phyloP scores from a whole-genome alignment of 768 basidiomycete genomes.

The Macrolepiota fuliginosa region DNA sequence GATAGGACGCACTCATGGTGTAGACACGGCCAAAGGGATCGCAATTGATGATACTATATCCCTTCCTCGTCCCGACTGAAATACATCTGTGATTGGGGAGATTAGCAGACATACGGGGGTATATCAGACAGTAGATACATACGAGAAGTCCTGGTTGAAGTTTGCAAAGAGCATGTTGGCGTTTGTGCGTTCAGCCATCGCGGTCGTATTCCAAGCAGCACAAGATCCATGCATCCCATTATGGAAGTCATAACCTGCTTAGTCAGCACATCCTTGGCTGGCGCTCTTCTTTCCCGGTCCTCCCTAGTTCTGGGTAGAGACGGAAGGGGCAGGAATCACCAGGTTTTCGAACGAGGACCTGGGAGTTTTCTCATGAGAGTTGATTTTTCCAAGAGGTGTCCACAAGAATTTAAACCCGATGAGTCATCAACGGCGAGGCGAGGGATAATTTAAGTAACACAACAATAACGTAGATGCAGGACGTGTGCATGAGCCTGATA shows the following conservation, averaged over 20 bases:
- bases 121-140: constrained; percentile 25
- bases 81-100: constrained; percentile 57
- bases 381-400: too few relatives aligned
- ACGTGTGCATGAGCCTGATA: neutral
- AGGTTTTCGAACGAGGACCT: too few relatives aligned
- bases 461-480: too few relatives aligned
- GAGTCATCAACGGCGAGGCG: too few relatives aligned
- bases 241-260: neutral
- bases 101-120: neutral
- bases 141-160: constrained; percentile 99
- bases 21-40: constrained; percentile 97
- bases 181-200: constrained; percentile 40
- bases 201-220: constrained; percentile 2
- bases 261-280: neutral
- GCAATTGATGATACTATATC: constrained; percentile 97
- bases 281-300: too few relatives aligned
- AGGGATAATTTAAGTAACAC: too few relatives aligned
- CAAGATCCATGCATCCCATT: neutral
- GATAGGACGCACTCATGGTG: constrained; percentile 71
- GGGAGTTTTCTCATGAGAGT: too few relatives aligned
- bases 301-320: too few relatives aligned
- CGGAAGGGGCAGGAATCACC: too few relatives aligned
- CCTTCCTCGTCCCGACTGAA: constrained; percentile 91
- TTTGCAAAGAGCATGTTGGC: constrained; percentile 77
- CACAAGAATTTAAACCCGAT: too few relatives aligned